Base-by-base conservation (phyloP, 2,329 filamentous ascomycete species). In the Anthostomella pinea region DNA sequence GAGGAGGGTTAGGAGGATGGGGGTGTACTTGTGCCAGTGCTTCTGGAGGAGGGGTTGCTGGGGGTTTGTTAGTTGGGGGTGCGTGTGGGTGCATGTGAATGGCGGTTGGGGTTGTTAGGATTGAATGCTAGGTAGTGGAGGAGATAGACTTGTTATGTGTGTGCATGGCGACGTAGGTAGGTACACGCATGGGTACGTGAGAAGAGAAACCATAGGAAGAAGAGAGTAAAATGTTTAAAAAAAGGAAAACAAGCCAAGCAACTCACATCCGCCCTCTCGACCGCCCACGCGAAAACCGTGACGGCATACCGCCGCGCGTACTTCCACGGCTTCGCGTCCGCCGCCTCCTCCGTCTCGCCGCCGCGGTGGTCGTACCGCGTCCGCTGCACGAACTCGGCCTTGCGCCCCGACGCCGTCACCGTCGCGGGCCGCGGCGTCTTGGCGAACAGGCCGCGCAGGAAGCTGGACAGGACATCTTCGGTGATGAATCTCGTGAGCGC, bases 391-490 rank as follows among this genome's bases (percentile, higher is more conserved):
- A 70, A 75, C 24, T 68, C 64, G 17, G 65, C 68, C 53, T 74
- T 79, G 20, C 77, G 71, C 15, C 80, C 79, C 5, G 73, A 67
- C 2, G 71, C 60, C 3, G 81, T 83, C 29, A 85, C 63, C 3
- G 66, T 65, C 2, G 59, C 57, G 5, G 77, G 71, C 14, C 69
- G 73, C 11, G 75, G 68, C 39, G 70, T 72, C 18, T n/a, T n/a
- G n/a, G 72, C 69, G 65, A 90, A 89, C 5, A 86, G 64, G 18
- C 81, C 81, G 23, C 80, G 81, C 33, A 90, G 70, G 52, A 81
- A 81, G 51, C 66, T 63, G 43, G 73, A 68, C 4, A 90, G 72
- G 38, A 88, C 66, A 24, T 70, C 63, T n/a, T 70, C 66, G 13
- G 72, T 64, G 47, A 81, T 64, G 47, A 79, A 73, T n/a, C n/a